Conservation (phyloP, 495 filamentous ascomycete genomes). For the Penicillium alfredii region DNA sequence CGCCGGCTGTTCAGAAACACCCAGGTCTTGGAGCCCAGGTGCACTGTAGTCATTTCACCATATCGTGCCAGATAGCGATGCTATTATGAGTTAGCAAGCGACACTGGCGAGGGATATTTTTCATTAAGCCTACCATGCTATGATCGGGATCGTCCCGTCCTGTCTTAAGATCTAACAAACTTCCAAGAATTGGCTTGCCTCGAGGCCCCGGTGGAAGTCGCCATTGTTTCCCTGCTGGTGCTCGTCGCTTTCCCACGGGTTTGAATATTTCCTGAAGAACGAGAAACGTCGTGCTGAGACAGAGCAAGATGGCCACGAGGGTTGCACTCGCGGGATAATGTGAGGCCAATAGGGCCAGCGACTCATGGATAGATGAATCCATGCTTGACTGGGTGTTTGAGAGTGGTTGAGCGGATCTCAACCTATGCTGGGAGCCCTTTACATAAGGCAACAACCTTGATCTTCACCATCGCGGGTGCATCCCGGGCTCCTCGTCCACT, state of each 20-base stretch:
- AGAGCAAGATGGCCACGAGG: not conserved
- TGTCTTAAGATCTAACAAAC: conserved; percentile 8
- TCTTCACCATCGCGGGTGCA: too few relatives aligned
- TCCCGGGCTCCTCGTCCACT: too few relatives aligned
- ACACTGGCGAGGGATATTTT: too few relatives aligned
- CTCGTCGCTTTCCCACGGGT: conserved; percentile 10
- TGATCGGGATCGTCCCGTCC: conserved; percentile 5
- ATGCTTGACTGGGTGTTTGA: too few relatives aligned
- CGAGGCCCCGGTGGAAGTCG: conserved; percentile 19
- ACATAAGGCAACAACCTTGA: too few relatives aligned
- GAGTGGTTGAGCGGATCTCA: too few relatives aligned
- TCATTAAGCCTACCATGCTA: not conserved
- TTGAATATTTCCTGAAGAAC: conserved; percentile 9
- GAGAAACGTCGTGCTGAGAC: conserved; percentile 3
- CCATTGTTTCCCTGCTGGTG: conserved; percentile 10
- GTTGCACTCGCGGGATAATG: not conserved
- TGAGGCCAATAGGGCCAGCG: too few relatives aligned
- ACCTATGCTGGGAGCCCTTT: too few relatives aligned
- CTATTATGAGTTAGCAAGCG: too few relatives aligned
- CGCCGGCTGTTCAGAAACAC: conserved; percentile 31
- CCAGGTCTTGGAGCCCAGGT: conserved; percentile 32
- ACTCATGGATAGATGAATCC: too few relatives aligned
- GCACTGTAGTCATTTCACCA: conserved; percentile 33
- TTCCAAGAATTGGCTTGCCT: conserved; percentile 19
- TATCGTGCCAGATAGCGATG: conserved; percentile 15